Evolutionary conservation across 495 filamentous ascomycete genomes (phyloP), one percentile per base, ranked within the genome.

Genomic region (Xylaria bambusicola): DNA sequence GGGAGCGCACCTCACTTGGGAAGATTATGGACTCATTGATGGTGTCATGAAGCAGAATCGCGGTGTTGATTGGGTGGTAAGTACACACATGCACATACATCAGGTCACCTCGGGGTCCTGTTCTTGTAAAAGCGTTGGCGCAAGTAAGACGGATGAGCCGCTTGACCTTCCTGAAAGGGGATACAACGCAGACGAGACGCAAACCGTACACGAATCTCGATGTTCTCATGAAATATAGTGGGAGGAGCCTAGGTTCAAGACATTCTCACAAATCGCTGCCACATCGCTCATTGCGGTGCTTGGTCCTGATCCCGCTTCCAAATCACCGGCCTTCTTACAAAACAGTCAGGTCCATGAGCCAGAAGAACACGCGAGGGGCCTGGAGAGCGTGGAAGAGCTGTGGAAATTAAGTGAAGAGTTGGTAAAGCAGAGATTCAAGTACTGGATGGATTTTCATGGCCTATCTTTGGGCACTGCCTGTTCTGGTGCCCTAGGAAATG

Each of bases 401-500:
- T 81, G 78, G 80, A 59, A 68, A 23, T 52, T 81, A 6, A 80
- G 75, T 42, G 80, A 84, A 67, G 64, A 76, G 65, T 60, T 84
- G 51, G 77, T 80, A 23, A 71, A 70, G 40, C 68, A 80, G 66
- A 71, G 66, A 18, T 80, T 80, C 62, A 58, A 62, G 36, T 65
- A 67, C 24, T 71, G 18, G 57, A 23, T 18, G 8, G 9, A 15
- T 49, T 52, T 27, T 2, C 17, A 26, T 21, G 20, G 48, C 13
- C 48, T 17, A 51, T 21, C 24, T 13, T n/a, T n/a, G n/a, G n/a
- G 29, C 18, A 51, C 7, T 21, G 48, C 20, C 0, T 17, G 13
- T 7, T 51, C 20, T 36, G 12, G 48, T 2, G 33, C n/a, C n/a
- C 15, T n/a, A 13, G 7, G 47, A 31, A 52, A 35, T 10, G 29